Conservation (phyloP, 148 eudicot genomes). For the Nepenthes mirabilis region DNA sequence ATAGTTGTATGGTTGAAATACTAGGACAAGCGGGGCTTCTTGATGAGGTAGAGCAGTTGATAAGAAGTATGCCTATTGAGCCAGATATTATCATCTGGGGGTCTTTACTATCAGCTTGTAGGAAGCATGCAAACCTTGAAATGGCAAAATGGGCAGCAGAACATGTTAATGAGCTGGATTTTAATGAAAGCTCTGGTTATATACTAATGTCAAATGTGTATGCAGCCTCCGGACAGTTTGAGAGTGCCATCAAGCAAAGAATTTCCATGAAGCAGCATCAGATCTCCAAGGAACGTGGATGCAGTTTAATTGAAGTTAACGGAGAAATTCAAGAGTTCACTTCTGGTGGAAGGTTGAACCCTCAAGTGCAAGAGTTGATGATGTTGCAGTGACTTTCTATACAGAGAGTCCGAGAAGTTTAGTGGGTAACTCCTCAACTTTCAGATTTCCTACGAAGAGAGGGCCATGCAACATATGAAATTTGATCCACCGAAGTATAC, state of each 20-base stretch:
- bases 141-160: conserved; percentile 28
- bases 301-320: conserved; percentile 37
- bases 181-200: conserved; percentile 27
- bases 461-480: no score
- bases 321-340: conserved; percentile 40
- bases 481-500: no score
- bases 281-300: conserved; percentile 30
- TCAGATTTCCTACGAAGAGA: no score
- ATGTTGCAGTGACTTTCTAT: conserved; percentile 1
- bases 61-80: conserved; percentile 23
- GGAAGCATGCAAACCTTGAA: conserved; percentile 30
- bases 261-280: conserved; percentile 25
- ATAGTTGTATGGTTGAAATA: conserved; percentile 36
- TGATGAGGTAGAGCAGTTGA: conserved; percentile 27
- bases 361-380: conserved; percentile 22
- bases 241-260: conserved; percentile 28
- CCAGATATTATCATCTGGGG: conserved; percentile 41
- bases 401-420: no score
- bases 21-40: conserved; percentile 38
- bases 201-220: conserved; percentile 34
- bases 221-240: conserved; percentile 31
- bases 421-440: no score
- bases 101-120: conserved; percentile 41
- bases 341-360: conserved; percentile 27
- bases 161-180: conserved; percentile 16